phyloP scores from a whole-genome alignment of 345 rosid genomes.

The Excoecaria cochinchinensis region DNA sequence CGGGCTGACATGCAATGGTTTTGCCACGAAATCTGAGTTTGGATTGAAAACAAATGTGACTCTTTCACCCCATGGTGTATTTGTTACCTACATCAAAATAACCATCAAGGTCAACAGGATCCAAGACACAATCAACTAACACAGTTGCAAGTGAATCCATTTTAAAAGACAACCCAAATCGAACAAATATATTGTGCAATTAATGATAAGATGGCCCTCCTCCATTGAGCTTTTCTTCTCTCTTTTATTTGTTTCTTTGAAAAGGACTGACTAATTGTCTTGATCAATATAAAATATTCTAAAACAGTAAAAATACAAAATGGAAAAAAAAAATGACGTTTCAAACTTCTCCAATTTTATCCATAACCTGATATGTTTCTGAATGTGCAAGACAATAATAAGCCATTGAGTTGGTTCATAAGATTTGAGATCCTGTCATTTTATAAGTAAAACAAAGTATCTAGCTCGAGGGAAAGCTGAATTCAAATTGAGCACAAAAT shows the following conservation, averaged over 20 bases:
- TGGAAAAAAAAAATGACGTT: neutral
- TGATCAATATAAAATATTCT: neutral
- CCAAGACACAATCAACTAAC: neutral
- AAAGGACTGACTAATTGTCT: neutral
- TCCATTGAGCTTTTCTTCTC: neutral
- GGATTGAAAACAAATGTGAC: conserved; percentile 76
- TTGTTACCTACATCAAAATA: conserved; percentile 64
- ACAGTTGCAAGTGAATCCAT: neutral
- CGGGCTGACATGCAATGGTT: conserved; percentile 93
- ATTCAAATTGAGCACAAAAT: neutral
- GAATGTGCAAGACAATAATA: neutral
- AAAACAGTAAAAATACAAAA: neutral
- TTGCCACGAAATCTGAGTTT: conserved; percentile 76
- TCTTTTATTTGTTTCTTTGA: neutral
- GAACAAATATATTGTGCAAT: neutral
- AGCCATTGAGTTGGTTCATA: neutral
- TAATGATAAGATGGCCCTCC: neutral
- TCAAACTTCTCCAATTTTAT: neutral
- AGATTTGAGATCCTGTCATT: neutral
- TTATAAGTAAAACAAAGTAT: neutral
- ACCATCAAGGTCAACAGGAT: conserved; percentile 4
- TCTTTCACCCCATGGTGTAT: conserved; percentile 95
- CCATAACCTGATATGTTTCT: neutral
- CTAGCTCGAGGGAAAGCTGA: neutral
- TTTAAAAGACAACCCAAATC: neutral